Evolutionary conservation across 2,329 filamentous ascomycete genomes (phyloP), one percentile per base, ranked within the genome.

Genomic region (Fusarium keratoplasticum): DNA sequence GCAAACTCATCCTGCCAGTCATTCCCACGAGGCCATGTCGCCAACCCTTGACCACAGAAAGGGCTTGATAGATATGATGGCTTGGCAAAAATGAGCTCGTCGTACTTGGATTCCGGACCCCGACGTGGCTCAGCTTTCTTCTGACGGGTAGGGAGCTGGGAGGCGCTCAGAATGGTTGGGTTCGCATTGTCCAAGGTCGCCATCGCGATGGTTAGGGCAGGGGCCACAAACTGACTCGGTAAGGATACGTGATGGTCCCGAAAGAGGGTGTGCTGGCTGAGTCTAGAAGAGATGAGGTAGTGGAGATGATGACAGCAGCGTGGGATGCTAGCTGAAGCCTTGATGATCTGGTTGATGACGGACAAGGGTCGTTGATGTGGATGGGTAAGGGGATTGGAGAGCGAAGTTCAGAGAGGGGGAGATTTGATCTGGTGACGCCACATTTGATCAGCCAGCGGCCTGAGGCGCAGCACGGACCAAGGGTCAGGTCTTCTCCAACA

Each of bases 111-210:
- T 67, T 88, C 87, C 13, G 85, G 83, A 2, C 84, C 86, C 38
- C 78, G 83, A 72, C 86, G 87, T 50, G 85, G 84, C 69, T 84
- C 82, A 35, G 83, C 82, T 73, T 86, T 85, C 75, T 84, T 86
- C 77, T 88, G 86, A 75, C 95, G 92, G 33, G 94, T 96, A 52
- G 96, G 95, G 60, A 99, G 90, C 84, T 98, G 94, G 50, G 94
- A 94, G 61, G 91, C 89, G 84, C 92, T 97, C 79, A 98, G 87
- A 81, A 99, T 95, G 73, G 94, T 97, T 64, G 96, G 96, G 85
- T 99, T 98, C 74, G 94, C 95, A 84, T 98, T 98, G 76, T 92
- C 90, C 55, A 88, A 81, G 22, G 81, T 76, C 29, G 80, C 77
- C 77, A 79, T 79, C 58, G 63, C 25, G 50, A 67, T 58, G 29